Evolutionary conservation across 306 rosid genomes (phyloP), one percentile per base, ranked within the genome.

Genomic region (Cicer judaicum): DNA sequence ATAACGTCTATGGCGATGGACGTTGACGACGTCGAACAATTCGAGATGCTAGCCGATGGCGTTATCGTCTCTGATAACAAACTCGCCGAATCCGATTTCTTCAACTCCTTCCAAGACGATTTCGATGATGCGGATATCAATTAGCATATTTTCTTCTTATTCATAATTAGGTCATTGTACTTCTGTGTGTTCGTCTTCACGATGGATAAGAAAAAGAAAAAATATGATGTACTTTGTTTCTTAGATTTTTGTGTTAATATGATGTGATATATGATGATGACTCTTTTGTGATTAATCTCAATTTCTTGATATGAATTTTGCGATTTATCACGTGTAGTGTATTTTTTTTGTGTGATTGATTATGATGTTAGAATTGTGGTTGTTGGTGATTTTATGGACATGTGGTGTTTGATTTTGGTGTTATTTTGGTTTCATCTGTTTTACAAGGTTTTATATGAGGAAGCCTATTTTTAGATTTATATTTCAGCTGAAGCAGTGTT

Each of bases 1-100:
- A 92, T 84, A 2, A 85, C 98, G 8, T 24, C 96, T 3, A 90
- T 91, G 90, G 98, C 93, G 18, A 93, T 93, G 97, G 97, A 93
- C 44, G 98, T 93, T 0, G 98, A 93, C 78, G 98, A 93, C 48
- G 90, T 81, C 0, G 97, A 93, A 73, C 80, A 91, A 0, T 84
- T 86, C 19, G 97, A 93, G 78, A 83, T 85, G 16, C 83, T 89
- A 19, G 70, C 84, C 14, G 98, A 89, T 0, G 94, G 97, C 1
- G 78, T 85, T 46, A 83, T 89, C 68, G 19, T 87, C 21, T 52
- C 86, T 8, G 98, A 93, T 6, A 70, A 54, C 89, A 93, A 86
- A 85, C 89, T 91, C 47, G 88, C 96, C 53, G 98, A 93, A 59
- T 81, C 91, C 43, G 96, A 90, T 43, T 93, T 93, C 87, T 93